Conservation (phyloP, 352 stramenopile genomes). For the Hyaloperonospora brassicae region DNA sequence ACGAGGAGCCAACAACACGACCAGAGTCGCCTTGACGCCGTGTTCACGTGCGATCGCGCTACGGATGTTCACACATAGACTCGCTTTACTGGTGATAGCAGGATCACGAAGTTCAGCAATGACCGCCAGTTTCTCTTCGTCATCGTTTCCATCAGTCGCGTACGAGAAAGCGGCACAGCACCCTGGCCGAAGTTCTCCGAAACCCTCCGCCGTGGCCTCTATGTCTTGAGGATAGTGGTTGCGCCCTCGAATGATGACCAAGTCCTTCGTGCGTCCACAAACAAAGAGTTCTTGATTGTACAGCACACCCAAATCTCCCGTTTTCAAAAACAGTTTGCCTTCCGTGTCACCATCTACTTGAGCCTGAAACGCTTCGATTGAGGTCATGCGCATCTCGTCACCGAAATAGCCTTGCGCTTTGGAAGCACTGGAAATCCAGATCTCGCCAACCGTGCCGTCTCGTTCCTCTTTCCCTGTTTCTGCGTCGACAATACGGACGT, state of each 20-base stretch:
- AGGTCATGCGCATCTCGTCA: conserved; percentile 67
- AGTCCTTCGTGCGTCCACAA: conserved; percentile 97
- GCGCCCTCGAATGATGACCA: conserved; percentile 97
- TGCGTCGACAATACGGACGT: conserved; percentile 91
- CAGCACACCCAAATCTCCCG: conserved; percentile 97
- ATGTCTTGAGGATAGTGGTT: conserved; percentile 99
- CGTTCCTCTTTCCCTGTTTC: conserved; percentile 41
- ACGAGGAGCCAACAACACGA: conserved; percentile 88
- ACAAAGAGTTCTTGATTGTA: conserved; percentile 95
- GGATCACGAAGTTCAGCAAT: conserved; percentile 69
- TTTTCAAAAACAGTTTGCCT: conserved; percentile 80
- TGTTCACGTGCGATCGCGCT: conserved; percentile 68
- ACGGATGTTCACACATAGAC: conserved; percentile 65
- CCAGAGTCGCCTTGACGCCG: conserved; percentile 77
- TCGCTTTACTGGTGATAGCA: conserved; percentile 61
- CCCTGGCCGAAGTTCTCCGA: conserved; percentile 84
- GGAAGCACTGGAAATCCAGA: conserved; percentile 85
- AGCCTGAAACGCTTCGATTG: conserved; percentile 84
- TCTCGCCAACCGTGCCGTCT: conserved; percentile 71
- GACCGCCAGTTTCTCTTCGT: conserved; percentile 66
- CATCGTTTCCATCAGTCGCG: conserved; percentile 23
- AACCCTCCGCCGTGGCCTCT: conserved; percentile 88
- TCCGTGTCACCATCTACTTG: conserved; percentile 35
- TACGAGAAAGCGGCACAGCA: conserved; percentile 93
- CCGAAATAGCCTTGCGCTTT: conserved; percentile 93